Evolutionary conservation across 306 rosid species (phyloP), one percentile per base, ranked within the genome.

Genomic region (Acacia melanoxylon): DNA sequence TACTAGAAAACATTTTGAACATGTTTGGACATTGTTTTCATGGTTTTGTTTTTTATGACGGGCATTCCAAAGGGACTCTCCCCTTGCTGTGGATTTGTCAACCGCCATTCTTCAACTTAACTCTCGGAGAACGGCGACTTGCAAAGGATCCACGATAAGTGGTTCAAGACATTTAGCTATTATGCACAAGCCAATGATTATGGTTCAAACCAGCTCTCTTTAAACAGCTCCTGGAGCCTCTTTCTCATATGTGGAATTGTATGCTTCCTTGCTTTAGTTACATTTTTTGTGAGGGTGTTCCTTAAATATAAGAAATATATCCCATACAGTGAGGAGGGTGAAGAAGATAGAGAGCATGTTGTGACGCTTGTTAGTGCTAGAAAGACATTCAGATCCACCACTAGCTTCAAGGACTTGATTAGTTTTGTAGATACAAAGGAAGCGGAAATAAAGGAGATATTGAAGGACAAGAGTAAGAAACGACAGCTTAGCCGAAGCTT

Each of bases 21-120:
- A 67, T 2, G 42, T 25, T 62, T 31, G 49, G 35, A 37, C 17
- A 31, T 31, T 31, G 1, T 31, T 31, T 31, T 31, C 35, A 31
- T 31, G 35, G 35, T 31, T 31, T 31, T 31, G 35, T 2, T 31
- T 68, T 67, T 69, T 69, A 81, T 75, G 51, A 59, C 88, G 91
- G 97, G 98, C 97, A 69, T 92, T 94, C 83, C 97, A 88, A 82
- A 91, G 96, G 90, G 98, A 94, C 86, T 91, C 96, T 86, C 97
- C 97, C 68, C 93, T 94, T 29, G 96, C 98, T 15, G 89, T 86
- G 16, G 98, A 94, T 81, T 33, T 94, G 74, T 94, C 98, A 61
- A 94, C 97, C 0, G 92, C 98, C 45, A 92, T 94, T 84, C 45
- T n/a, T n/a, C n/a, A n/a, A n/a, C n/a, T n/a, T n/a, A n/a, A n/a